Base-by-base conservation (phyloP, 495 filamentous ascomycete genomes). In the Penicillium herquei region DNA sequence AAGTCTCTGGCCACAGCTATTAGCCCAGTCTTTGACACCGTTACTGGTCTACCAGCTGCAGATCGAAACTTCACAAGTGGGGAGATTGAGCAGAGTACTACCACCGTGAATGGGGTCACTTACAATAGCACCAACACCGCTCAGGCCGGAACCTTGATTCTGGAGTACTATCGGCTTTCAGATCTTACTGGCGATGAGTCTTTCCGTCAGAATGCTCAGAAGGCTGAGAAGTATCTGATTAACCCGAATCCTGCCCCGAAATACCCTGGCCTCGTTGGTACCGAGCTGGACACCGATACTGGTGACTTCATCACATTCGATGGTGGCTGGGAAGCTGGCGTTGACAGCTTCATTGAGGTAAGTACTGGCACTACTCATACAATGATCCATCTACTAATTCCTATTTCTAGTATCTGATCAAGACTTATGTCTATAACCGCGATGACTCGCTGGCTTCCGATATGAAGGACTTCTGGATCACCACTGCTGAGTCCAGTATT, bases 351-450 rank as follows among this genome's bases (percentile, higher is more conserved):
- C 32, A 51, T 65, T 16, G 62, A 65, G 58, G 62, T 62, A 32
- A 46, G 45, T 44, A 33, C 10, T 0, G 14, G 4, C 3, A 16
- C 4, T 26, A 26, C 21, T 26, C 21, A 26, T 26, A 26, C 1
- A 26, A 26, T 26, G 21, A 26, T 26, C 21, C 21, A 32, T 34
- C 13, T 12, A n/a, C 10, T 17, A n/a, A 21, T 14, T 26, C 14
- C 7, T 11, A 31, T 6, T 39, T 44, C 7, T 51, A 92, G 71
- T 92, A 92, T 53, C 78, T 92, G 8, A 84, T 92, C 67, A 92
- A 92, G 77, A 89, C 89, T 82, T 91, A 84, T 56, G 63, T 90
- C 41, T 91, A 91, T 65, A 39, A 65, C 12, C 62, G 51, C 2
- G 83, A 87, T 58, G 73, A 84, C n/a, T 26, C 63, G 7, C 75